Evolutionary conservation across 2,329 filamentous ascomycete species (phyloP), one percentile per base, ranked within the genome.

Genomic region (Clarireedia monteithiana): DNA sequence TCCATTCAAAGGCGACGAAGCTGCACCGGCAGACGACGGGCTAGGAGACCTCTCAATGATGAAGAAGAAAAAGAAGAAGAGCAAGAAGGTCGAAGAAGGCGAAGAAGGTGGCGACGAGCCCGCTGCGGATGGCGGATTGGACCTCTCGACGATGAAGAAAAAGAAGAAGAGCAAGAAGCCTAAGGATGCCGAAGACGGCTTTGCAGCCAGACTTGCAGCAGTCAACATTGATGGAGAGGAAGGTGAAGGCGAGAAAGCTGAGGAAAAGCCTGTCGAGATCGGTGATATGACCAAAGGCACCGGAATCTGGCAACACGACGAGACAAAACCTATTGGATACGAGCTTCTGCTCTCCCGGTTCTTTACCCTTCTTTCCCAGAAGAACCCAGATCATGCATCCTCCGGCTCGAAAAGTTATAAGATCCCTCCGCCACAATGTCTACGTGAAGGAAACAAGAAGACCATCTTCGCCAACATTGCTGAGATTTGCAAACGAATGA

Each of bases 391-490:
- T 72, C 87, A 97, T 69, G 86, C 92, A 62, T 87, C 89, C 61
- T 89, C 85, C 71, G 90, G 90, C 64, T 84, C 85, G 69, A 94
- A 91, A 81, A 95, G 88, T 74, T 99, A 97, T 84, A 97, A 97
- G 84, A 99, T 99, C 66, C 94, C 94, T 52, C 94, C 94, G 53
- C 94, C 94, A 50, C 94, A 99, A 79, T 97, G 94, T 77, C 84
- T 97, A 70, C 91, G 94, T 77, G 94, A 99, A 91, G 94, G 94
- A 73, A 99, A 99, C 85, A 95, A 96, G 84, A 95, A 95, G 86
- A 99, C 94, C 61, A 96, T 99, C 70, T 99, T 99, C 70, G 94
- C 92, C 79, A 99, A 99, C 79, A 94, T 99, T 70, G 84, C 90
- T 72, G 94, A 99, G 72, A 97, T 99, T 69, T 95, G 91, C 82